Percentiles rank a stretch among this genome's conserved stretches.
These are phyloP conservation scores for Tuber indicum DNA, from an alignment of 495 filamentous ascomycete genomes.

Conservation along the genomic window DNA sequence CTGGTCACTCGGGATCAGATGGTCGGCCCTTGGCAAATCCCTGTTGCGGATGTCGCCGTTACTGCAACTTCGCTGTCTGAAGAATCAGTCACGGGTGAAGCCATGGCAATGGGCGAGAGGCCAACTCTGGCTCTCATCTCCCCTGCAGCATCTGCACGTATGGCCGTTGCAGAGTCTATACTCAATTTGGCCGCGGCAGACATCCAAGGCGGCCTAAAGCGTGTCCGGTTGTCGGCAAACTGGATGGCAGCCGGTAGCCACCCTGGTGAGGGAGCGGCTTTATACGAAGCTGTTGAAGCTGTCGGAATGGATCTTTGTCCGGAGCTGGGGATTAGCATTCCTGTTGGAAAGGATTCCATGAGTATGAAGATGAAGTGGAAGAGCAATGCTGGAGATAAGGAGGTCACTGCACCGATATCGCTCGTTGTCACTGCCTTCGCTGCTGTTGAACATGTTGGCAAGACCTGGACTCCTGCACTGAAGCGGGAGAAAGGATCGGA, in stretches of 20 bases:
- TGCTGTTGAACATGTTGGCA: conserved; percentile 66
- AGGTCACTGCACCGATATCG: conserved; percentile 86
- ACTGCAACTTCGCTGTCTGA: conserved; percentile 72
- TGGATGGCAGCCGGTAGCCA: conserved; percentile 98
- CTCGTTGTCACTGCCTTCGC: conserved; percentile 87
- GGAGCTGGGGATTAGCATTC: conserved; percentile 79
- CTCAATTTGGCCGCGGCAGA: conserved; percentile 89
- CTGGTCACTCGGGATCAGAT: conserved; percentile 87
- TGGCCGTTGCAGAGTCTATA: conserved; percentile 92
- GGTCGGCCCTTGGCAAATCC: conserved; percentile 95
- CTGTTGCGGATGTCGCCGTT: conserved; percentile 87
- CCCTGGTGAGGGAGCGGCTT: conserved; percentile 83
- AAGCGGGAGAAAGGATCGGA: conserved; percentile 79
- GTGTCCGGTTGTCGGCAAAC: conserved; percentile 85
- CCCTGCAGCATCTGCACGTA: conserved; percentile 83
- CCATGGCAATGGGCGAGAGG: conserved; percentile 96
- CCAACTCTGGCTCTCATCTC: conserved; percentile 86
- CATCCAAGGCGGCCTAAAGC: conserved; percentile 64
- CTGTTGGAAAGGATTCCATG: conserved; percentile 95
- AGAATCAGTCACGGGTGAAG: conserved; percentile 74
- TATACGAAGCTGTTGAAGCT: conserved; percentile 91
- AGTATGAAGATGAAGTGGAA: conserved; percentile 98
- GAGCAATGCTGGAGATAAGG: conserved; percentile 60
- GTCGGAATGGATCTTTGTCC: conserved; percentile 81
- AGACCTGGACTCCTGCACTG: conserved; percentile 89